Percentiles rank a stretch among this genome's conserved stretches.
Evolutionary conservation across 345 rosid species (phyloP).

Genomic region (Populus tremula): DNA sequence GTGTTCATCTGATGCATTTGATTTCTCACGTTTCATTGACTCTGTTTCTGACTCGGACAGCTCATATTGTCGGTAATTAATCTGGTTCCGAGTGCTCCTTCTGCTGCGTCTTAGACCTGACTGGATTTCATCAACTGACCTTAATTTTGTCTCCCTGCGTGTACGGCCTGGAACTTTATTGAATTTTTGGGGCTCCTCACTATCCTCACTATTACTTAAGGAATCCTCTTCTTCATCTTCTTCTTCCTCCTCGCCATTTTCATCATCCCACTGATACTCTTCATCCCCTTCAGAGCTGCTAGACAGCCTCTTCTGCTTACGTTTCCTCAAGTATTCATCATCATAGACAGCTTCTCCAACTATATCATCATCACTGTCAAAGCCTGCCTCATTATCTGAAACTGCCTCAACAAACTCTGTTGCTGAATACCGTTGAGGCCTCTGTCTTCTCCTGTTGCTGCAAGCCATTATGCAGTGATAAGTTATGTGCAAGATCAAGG

Average conservation of each 20-base stretch:
- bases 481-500: conserved; percentile 11
- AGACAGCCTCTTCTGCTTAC: conserved; percentile 64
- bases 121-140: conserved; percentile 69
- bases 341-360: conserved; percentile 98
- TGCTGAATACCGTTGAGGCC: conserved; percentile 84
- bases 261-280: conserved; percentile 87
- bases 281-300: conserved; percentile 99
- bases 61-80: conserved; percentile 79
- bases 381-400: conserved; percentile 83
- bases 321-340: conserved; percentile 89
- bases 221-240: conserved; percentile 87
- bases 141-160: conserved; percentile 65
- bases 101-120: conserved; percentile 93
- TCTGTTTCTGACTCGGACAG: conserved; percentile 84
- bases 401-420: conserved; percentile 79
- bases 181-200: conserved; percentile 63
- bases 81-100: conserved; percentile 70
- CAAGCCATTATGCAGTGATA: conserved; percentile 17
- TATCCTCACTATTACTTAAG: conserved; percentile 69
- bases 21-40: conserved; percentile 48
- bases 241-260: conserved; percentile 80
- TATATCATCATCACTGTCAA: conserved; percentile 93
- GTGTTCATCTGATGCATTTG: conserved; percentile 51
- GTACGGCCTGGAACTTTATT: conserved; percentile 73
- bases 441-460: conserved; percentile 78